Evolutionary conservation across 2,329 filamentous ascomycete genomes (phyloP), one percentile per base, ranked within the genome.

Genomic region (Aspergillus arachidicola): DNA sequence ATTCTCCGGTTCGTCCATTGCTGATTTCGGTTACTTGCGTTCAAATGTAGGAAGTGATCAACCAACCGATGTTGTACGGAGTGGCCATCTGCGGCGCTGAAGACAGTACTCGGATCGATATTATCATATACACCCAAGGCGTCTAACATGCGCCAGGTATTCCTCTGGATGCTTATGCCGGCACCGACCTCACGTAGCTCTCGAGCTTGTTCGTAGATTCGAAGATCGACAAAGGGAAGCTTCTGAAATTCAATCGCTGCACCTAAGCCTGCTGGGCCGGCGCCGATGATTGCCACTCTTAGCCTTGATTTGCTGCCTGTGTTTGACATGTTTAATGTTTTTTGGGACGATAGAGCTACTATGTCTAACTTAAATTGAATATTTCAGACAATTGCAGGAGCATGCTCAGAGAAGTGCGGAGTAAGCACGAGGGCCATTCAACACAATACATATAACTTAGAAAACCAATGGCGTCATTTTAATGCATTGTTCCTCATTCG

Each of bases 91-190:
- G 56, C 58, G 6, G 61, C 36, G 3, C 65, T 53, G 14, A 64
- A 67, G 4, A 67, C 41, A 7, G 55, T 43, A 11, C 55, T 50
- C 3, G 38, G 59, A 6, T 65, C 51, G 30, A 65, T 58, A 50
- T 67, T 57, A 36, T 61, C 53, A 30, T 62, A 63, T 9, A 58
- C 65, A 1, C 59, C 61, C 14, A 67, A 43, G 1, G n/a, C 26
- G 5, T 67, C 65, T 5, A 65, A 30, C 63, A 64, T 67, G 14
- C 63, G 65, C 61, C 65, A 67, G 1, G 63, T 65, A 11, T 67
- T 67, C 1, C 57, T 57, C 14, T 65, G 63, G 6, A 65, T 53
- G 28, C 59, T 65, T n/a, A 65, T 61, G 0, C 63, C 65, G 2
- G 63, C 62, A 12, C 65, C 65, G 2, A 64, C 58, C 34, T 67